Evolutionary conservation across 2,329 filamentous ascomycete species (phyloP), one percentile per base, ranked within the genome.

Genomic region (Aplosporella prunicola): DNA sequence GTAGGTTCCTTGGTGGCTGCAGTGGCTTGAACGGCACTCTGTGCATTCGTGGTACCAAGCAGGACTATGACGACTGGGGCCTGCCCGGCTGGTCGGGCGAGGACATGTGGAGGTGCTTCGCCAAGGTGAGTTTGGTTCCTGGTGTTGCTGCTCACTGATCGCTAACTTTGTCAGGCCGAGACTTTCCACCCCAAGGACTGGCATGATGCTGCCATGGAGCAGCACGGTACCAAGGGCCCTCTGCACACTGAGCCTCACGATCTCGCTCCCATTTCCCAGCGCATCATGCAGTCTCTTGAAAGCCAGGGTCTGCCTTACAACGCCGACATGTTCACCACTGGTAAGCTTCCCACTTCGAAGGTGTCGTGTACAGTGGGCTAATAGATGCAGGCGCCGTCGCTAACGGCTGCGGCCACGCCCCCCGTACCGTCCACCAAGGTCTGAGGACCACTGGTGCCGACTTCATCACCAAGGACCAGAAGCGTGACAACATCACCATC

Each of bases 121-220:
- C 52, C 38, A 74, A 73, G 63, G 68, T 67, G 39, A 31, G 35
- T 24, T 9, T 11, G 20, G n/a, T 23, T 7, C 23, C n/a, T 22
- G 11, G 13, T 15, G 18, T n/a, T n/a, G n/a, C n/a, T n/a, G n/a
- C n/a, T n/a, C n/a, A n/a, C n/a, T n/a, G n/a, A n/a, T n/a, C n/a
- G n/a, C n/a, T n/a, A n/a, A n/a, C n/a, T n/a, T n/a, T n/a, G n/a
- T n/a, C 31, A 63, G 53, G 66, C 70, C 26, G 74, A 78, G 45
- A 72, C 67, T 2, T 78, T 78, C 46, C 68, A 76, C 39, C 49
- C 55, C 14, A 77, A 77, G 48, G 56, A 67, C 18, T 76, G 72
- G 72, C 74, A 76, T 51, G 51, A 72, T 22, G 66, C 65, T 2
- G 59, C 66, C 27, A 49, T 58, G 7, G 56, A 57, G 2, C 60